phyloP scores from a whole-genome alignment of 345 rosid genomes.

The Moricandia moricandioides region DNA sequence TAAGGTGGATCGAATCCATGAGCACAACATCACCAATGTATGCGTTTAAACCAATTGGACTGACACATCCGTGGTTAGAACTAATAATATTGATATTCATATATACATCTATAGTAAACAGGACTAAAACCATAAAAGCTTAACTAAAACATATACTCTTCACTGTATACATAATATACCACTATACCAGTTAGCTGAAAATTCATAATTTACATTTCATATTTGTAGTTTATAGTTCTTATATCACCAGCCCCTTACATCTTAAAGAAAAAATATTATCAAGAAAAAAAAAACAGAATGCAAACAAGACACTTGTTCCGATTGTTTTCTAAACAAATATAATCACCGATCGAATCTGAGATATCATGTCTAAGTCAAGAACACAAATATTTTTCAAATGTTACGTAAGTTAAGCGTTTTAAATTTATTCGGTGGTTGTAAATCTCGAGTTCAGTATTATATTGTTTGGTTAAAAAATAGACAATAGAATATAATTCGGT shows the following conservation, averaged over 20 bases:
- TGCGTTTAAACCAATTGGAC: too few species aligned
- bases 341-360: slow-evolving; percentile 14
- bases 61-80: too few species aligned
- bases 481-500: not conserved
- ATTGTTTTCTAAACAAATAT: not conserved
- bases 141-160: not conserved
- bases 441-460: slow-evolving; percentile 26
- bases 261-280: too few species aligned
- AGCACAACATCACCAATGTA: too few species aligned
- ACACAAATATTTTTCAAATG: not conserved
- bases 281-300: not conserved
- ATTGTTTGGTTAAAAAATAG: not conserved
- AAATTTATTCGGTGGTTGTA: slow-evolving; percentile 31
- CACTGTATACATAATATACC: not conserved
- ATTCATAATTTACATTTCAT: not conserved
- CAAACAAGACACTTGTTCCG: not conserved
- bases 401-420: slow-evolving; percentile 21
- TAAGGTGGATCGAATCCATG: too few species aligned
- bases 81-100: not conserved
- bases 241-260: too few species aligned
- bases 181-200: not conserved
- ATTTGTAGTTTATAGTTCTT: not conserved
- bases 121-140: not conserved
- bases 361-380: slow-evolving; percentile 14
- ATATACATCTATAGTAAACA: not conserved